phyloP scores from a whole-genome alignment of 345 rosid genomes.

The Populus euphratica region DNA sequence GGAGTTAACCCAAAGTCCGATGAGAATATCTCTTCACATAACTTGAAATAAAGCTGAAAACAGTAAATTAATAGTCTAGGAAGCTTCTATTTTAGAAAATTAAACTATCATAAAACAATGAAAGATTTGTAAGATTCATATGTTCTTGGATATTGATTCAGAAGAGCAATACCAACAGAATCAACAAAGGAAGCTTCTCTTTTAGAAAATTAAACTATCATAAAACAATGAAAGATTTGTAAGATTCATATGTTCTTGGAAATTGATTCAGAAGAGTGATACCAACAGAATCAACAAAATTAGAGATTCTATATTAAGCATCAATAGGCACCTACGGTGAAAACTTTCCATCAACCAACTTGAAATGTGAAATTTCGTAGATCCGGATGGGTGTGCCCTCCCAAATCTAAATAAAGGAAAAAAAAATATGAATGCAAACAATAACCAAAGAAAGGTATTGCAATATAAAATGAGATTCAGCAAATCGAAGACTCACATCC shows the following conservation, averaged over 20 bases:
- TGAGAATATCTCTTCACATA: neutral
- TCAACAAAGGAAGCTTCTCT: neutral
- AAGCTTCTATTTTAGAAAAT: neutral
- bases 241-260: neutral
- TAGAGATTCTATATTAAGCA: neutral
- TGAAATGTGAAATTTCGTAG: constrained; percentile 85
- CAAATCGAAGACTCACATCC: constrained; percentile 80
- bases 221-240: neutral
- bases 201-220: neutral
- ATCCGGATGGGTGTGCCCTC: constrained; percentile 87
- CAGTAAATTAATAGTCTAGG: neutral
- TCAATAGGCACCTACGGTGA: constrained; percentile 70
- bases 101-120: neutral
- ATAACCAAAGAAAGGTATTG: constrained; percentile 11
- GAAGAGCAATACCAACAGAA: neutral
- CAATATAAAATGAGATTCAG: constrained; percentile 13
- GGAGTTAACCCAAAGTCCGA: neutral
- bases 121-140: neutral
- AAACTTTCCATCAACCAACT: constrained; percentile 99
- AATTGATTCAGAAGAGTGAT: neutral
- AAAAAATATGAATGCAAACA: constrained; percentile 16
- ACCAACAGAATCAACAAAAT: neutral
- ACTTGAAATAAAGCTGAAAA: neutral
- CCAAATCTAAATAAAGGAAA: constrained; percentile 70
- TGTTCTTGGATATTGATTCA: neutral